Percentiles rank a stretch among this genome's conserved stretches.
Evolutionary conservation across 257 asterid genomes (phyloP).

Genomic region (Nicotiana tabacum): DNA sequence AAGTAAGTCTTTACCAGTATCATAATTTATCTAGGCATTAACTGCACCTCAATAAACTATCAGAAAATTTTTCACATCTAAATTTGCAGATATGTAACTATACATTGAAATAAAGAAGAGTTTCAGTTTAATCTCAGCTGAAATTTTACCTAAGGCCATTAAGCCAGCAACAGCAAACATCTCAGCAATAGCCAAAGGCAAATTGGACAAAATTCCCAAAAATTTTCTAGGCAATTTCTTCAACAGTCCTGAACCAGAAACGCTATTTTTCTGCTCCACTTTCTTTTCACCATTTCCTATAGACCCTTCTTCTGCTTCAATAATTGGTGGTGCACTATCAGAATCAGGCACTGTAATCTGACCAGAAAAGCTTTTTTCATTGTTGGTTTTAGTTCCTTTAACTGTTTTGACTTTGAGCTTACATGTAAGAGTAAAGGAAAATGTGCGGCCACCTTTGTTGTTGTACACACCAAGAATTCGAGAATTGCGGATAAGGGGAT

Average conservation of each 20-base stretch:
- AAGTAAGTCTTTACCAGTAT: neutral
- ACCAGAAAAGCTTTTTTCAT: slow-evolving; percentile 19
- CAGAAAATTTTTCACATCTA: neutral
- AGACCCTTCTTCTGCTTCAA: slow-evolving; percentile 26
- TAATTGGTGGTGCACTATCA: slow-evolving; percentile 58
- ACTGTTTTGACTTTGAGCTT: slow-evolving; percentile 49
- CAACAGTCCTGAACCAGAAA: slow-evolving; percentile 23
- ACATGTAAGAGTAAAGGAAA: slow-evolving; percentile 33
- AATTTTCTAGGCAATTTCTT: slow-evolving; percentile 49
- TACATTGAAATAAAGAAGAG: neutral
- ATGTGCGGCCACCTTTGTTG: slow-evolving; percentile 14
- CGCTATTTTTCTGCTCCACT: slow-evolving; percentile 23
- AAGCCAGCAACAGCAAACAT: slow-evolving; percentile 76
- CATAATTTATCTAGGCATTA: neutral
- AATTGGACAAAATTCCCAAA: slow-evolving; percentile 61
- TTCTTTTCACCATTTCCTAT: slow-evolving; percentile 16
- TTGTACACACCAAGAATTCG: slow-evolving; percentile 21
- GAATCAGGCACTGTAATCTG: slow-evolving; percentile 52
- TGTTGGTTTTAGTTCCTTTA: slow-evolving; percentile 21
- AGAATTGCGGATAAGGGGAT: slow-evolving; percentile 16
- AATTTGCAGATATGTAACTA: neutral
- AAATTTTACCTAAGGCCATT: slow-evolving; percentile 76
- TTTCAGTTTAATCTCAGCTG: neutral
- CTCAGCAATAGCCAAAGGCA: slow-evolving; percentile 81
- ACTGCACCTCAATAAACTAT: neutral